Evolutionary conservation across 306 rosid species (phyloP), one percentile per base, ranked within the genome.

Genomic region (Parietaria judaica): DNA sequence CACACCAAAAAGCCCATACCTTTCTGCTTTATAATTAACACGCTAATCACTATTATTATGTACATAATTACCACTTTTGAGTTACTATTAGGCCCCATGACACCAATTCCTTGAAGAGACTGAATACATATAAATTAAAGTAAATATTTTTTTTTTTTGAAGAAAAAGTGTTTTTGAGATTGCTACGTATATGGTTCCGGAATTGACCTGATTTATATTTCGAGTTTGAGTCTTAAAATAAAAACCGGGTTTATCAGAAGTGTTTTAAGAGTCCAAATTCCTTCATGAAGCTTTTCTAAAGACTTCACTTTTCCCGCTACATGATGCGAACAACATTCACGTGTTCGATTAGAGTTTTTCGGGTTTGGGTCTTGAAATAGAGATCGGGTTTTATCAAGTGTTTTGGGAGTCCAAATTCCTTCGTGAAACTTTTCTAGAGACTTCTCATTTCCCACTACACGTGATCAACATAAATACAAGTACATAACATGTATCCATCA

Each of bases 1-100:
- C 68, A 34, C 72, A 57, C 37, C 63, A 36, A 34, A 50, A 51
- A 51, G 65, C 84, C 91, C 95, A 83, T 81, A 80, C 84, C 77
- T 63, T 60, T 74, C 41, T 78, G 61, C 68, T 71, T 17, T 56
- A 36, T 50, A 61, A 58, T 36, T 11, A 58, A 35, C 62, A 36
- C 45, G 5, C 45, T 9, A 35, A 12, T 36, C 1, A 57, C 45
- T 6, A 23, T 2, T 23, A 2, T 23, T 23, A 41, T 41, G 1
- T 41, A 41, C 31, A 41, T 7, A 8, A 4, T 13, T 38, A 58
- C 48, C 14, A 7, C 47, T 57, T 58, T 14, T 37, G 31, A 13
- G 63, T 58, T n/a, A 38, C 49, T 58, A 23, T 23, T 23, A 23
- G 31, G 31, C 31, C 31, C 31, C 31, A 23, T 23, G 31, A 23